Conservation (phyloP, 2,329 filamentous ascomycete species). For the Epichloe sibirici region DNA sequence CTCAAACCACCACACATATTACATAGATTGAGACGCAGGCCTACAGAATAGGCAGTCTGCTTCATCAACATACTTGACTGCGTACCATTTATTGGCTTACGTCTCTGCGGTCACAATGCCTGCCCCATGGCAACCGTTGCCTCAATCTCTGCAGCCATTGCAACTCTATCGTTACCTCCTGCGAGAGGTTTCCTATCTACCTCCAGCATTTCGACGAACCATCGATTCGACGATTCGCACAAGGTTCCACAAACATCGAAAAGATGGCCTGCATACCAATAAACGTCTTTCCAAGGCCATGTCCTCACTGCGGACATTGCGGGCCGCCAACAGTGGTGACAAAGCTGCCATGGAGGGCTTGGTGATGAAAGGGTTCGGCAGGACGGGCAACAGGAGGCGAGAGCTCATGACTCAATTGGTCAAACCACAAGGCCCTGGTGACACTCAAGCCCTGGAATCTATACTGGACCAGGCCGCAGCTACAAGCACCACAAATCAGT, state of each 20-base stretch:
- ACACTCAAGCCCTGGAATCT: slow-evolving; percentile 29
- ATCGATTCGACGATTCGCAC: slow-evolving; percentile 29
- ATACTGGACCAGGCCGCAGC: slow-evolving; percentile 10
- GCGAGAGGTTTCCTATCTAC: slow-evolving; percentile 49
- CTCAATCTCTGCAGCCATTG: slow-evolving; percentile 14
- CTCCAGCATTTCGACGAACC: slow-evolving; percentile 34
- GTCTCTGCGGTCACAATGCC: slow-evolving; percentile 14
- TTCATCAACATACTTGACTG: not conserved
- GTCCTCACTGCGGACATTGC: slow-evolving; percentile 33
- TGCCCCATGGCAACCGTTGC: slow-evolving; percentile 14
- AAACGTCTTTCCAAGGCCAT: slow-evolving; percentile 28
- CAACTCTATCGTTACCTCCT: slow-evolving; percentile 46
- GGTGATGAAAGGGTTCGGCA: slow-evolving; percentile 38
- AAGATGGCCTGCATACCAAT: slow-evolving; percentile 16
- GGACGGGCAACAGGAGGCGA: slow-evolving; percentile 38
- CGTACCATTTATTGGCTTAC: not conserved
- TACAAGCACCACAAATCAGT: not conserved
- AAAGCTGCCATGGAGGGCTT: slow-evolving; percentile 32
- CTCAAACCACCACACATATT: not conserved
- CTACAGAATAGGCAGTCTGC: not conserved
- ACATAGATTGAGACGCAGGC: not conserved
- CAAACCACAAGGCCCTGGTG: slow-evolving; percentile 22
- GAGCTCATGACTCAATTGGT: slow-evolving; percentile 31
- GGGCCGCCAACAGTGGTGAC: slow-evolving; percentile 42
- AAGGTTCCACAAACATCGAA: slow-evolving; percentile 32